These are phyloP conservation scores for Exophiala phaeomuriformis DNA, from an alignment of 2,329 filamentous ascomycete genomes.

Conservation along the genomic window DNA sequence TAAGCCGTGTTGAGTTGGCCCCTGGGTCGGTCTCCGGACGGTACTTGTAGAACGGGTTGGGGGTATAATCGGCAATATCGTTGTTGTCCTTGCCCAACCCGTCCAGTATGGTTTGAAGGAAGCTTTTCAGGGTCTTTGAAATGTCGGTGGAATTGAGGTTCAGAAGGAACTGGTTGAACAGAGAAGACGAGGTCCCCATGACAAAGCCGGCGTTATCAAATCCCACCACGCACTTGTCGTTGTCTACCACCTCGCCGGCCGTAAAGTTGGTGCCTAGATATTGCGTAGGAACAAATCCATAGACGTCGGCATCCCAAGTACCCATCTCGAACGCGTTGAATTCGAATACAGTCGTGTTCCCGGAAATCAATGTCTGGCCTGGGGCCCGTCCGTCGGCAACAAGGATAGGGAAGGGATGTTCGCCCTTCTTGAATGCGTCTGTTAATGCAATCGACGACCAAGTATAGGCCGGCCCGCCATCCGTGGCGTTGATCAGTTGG, in stretches of 20 bases:
- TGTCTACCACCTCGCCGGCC: slow-evolving; percentile 50
- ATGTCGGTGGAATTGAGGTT: slow-evolving; percentile 50
- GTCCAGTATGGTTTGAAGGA: slow-evolving; percentile 41
- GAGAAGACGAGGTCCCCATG: slow-evolving; percentile 75
- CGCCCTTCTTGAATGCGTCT: slow-evolving; percentile 54
- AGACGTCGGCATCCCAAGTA: slow-evolving; percentile 64
- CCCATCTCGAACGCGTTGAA: slow-evolving; percentile 75
- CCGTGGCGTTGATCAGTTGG: slow-evolving; percentile 68
- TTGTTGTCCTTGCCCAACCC: slow-evolving; percentile 53
- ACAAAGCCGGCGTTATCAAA: slow-evolving; percentile 78
- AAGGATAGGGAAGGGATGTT: slow-evolving; percentile 65
- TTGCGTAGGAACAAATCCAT: slow-evolving; percentile 61
- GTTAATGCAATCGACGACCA: slow-evolving; percentile 69
- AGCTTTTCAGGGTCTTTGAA: slow-evolving; percentile 47
- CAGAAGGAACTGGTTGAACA: slow-evolving; percentile 75
- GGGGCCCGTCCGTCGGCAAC: slow-evolving; percentile 62
- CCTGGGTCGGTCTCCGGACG: slow-evolving; percentile 54
- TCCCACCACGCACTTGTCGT: slow-evolving; percentile 61
- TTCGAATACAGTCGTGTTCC: slow-evolving; percentile 70
- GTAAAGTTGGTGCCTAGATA: slow-evolving; percentile 69
- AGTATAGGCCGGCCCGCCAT: slow-evolving; percentile 70
- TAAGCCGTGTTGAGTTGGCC: slow-evolving; percentile 49
- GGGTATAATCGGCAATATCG: slow-evolving; percentile 66
- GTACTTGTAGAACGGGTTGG: slow-evolving; percentile 69
- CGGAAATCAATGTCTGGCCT: slow-evolving; percentile 52